Evolutionary conservation across 192 early-diverging fungal species (phyloP).

Genomic region (Linnemannia schmuckeri): DNA sequence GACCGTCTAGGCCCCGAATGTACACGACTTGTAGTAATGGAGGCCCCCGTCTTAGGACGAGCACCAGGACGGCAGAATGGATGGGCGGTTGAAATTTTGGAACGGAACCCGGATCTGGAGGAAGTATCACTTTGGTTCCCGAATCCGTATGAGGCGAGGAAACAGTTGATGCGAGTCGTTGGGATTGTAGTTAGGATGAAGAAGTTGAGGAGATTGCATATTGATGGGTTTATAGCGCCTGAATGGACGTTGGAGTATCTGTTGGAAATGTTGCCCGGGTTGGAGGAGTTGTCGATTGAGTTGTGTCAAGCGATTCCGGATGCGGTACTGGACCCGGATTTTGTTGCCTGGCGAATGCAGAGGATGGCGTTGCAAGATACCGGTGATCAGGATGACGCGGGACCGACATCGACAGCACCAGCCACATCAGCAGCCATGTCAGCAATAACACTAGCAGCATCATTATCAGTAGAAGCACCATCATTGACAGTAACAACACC

Average conservation of each 20-base stretch:
- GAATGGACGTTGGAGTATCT: background rate
- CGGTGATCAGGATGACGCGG: background rate
- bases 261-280: conserved; percentile 4
- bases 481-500: background rate
- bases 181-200: background rate
- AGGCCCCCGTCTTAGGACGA: background rate
- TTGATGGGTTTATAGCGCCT: background rate
- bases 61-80: background rate
- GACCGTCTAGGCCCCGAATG: background rate
- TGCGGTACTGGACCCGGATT: background rate
- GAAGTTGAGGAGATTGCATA: conserved; percentile 2
- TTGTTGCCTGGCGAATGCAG: background rate
- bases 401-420: background rate
- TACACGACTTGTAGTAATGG: conserved; percentile 3
- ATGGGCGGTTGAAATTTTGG: background rate
- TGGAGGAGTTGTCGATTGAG: conserved; percentile 1
- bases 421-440: background rate
- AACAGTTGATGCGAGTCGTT: background rate
- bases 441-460: background rate
- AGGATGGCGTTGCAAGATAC: background rate
- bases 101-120: conserved; percentile 16
- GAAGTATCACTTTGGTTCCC: background rate
- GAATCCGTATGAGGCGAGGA: background rate
- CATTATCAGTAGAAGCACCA: background rate
- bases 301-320: background rate